A percentile compares a stretch with the other conserved stretches of the same genome.
These are phyloP conservation scores for Setaria viridis DNA, from an alignment of 202 grass and related monocot genomes.

Conservation along the genomic window DNA sequence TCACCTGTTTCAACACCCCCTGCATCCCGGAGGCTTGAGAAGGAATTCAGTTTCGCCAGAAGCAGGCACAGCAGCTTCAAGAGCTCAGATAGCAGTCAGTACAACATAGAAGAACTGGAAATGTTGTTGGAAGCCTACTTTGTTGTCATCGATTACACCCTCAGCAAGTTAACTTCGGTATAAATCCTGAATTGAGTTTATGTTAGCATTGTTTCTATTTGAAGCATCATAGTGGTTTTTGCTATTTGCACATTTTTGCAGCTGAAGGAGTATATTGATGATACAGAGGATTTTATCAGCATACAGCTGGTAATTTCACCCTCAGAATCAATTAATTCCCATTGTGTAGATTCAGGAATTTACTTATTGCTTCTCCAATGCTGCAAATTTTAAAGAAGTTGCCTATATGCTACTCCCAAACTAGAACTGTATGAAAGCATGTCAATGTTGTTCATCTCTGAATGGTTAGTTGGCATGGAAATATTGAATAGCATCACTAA, in stretches of 20 bases:
- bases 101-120: conserved; percentile 80
- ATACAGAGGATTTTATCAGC: conserved; percentile 92
- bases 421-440: conserved; percentile 2
- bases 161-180: conserved; percentile 95
- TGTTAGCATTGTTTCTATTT: not conserved
- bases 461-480: conserved; percentile 1
- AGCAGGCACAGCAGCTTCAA: conserved; percentile 73
- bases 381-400: not conserved
- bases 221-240: conserved; percentile 27
- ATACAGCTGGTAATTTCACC: conserved; percentile 68
- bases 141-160: conserved; percentile 83
- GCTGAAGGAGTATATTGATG: conserved; percentile 95
- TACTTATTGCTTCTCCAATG: conserved; percentile 6
- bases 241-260: conserved; percentile 37
- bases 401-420: not conserved
- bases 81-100: conserved; percentile 59
- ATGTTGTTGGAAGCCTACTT: conserved; percentile 99
- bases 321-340: not conserved
- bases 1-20: conserved; percentile 66
- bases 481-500: not conserved
- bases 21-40: conserved; percentile 62
- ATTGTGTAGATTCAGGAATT: conserved; percentile 20
- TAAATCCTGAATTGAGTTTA: conserved; percentile 9
- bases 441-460: conserved; percentile 8
- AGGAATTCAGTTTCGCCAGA: conserved; percentile 65